phyloP scores from a whole-genome alignment of 2,329 filamentous ascomycete species.

The Alternaria panax region DNA sequence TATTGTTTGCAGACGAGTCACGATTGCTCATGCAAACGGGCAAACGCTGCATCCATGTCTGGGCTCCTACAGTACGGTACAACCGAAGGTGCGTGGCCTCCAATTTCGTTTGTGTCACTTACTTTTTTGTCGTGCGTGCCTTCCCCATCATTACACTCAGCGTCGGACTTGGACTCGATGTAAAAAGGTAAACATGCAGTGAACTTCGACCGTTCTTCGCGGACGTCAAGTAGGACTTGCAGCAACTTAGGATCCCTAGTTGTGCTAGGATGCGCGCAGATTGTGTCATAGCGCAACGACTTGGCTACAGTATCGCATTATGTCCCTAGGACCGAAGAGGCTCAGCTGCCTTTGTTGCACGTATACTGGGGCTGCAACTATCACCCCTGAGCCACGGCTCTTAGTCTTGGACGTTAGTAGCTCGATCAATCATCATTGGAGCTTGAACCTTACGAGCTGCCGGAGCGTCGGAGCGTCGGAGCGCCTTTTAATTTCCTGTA shows the following conservation, averaged over 20 bases:
- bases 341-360: background rate
- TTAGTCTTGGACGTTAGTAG: background rate
- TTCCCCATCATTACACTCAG: slow-evolving; percentile 2
- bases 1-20: slow-evolving; percentile 14
- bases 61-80: slow-evolving; percentile 20
- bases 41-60: slow-evolving; percentile 13
- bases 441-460: background rate
- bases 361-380: background rate
- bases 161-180: background rate
- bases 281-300: background rate
- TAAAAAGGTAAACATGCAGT: background rate
- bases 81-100: slow-evolving; percentile 39
- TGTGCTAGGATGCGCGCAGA: background rate
- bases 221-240: background rate
- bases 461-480: too few relatives aligned
- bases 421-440: background rate
- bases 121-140: slow-evolving; percentile 18
- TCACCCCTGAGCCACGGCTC: background rate
- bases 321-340: background rate
- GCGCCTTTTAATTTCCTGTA: background rate
- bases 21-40: slow-evolving; percentile 20
- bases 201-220: background rate
- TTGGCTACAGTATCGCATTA: background rate
- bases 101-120: slow-evolving; percentile 29
- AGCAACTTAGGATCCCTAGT: background rate